phyloP scores from a whole-genome alignment of 495 filamentous ascomycete genomes.

The Coniosporium apollinis region DNA sequence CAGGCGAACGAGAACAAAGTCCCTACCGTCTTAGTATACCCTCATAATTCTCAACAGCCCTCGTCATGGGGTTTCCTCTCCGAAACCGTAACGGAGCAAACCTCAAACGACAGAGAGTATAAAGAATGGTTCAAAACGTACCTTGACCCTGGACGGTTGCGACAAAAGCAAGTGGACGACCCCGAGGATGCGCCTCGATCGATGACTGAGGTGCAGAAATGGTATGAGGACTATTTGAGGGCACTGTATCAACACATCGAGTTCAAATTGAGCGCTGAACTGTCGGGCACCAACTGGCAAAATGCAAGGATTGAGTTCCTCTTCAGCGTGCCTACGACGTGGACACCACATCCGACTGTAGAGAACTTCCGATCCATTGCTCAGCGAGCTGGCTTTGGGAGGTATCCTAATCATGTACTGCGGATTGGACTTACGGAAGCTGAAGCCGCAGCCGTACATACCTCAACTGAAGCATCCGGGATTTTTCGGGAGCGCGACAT shows the following conservation, averaged over 20 bases:
- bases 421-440: conserved; percentile 52
- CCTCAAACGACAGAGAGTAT: conserved; percentile 22
- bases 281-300: conserved; percentile 26
- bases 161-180: conserved; percentile 15
- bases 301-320: conserved; percentile 40
- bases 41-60: conserved; percentile 21
- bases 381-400: conserved; percentile 32
- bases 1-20: conserved; percentile 43
- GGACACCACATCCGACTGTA: conserved; percentile 40
- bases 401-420: conserved; percentile 27
- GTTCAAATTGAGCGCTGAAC: conserved; percentile 26
- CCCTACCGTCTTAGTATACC: conserved; percentile 38
- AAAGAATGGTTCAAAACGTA: conserved; percentile 47
- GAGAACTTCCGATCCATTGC: conserved; percentile 37
- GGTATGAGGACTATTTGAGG: conserved; percentile 37
- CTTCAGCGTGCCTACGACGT: conserved; percentile 53
- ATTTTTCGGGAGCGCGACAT: conserved; percentile 27
- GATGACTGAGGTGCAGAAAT: conserved; percentile 31
- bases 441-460: conserved; percentile 48
- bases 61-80: conserved; percentile 42
- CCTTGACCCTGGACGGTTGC: conserved; percentile 31
- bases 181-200: conserved; percentile 15
- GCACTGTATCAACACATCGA: conserved; percentile 39
- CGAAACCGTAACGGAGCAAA: conserved; percentile 24
- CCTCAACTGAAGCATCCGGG: conserved; percentile 24